Conservation (phyloP, 805 yeast species). For the Hyphopichia homilentoma region DNA sequence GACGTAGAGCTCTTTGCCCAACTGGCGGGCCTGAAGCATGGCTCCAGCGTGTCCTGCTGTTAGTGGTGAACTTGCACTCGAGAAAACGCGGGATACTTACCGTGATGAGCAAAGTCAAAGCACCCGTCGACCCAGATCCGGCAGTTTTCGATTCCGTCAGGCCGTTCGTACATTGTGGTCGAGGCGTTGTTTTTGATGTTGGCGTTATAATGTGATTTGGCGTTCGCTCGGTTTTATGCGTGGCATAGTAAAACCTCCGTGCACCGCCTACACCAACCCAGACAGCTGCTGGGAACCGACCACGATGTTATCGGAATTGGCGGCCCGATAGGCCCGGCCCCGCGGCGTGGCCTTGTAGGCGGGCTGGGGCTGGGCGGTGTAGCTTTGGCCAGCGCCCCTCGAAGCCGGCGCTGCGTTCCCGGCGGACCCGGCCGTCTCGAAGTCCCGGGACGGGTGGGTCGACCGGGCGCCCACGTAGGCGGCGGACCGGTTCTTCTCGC, state of each 20-base stretch:
- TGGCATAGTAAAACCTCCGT: not conserved
- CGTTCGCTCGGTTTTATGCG: too few species aligned
- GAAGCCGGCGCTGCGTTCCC: not conserved
- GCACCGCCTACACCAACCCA: not conserved
- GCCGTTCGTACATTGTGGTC: conserved; percentile 36
- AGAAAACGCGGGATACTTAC: too few species aligned
- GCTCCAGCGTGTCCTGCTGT: conserved; percentile 81
- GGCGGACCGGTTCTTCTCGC: conserved; percentile 14
- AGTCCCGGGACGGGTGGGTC: too few species aligned
- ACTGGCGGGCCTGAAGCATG: conserved; percentile 83
- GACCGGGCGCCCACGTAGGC: conserved; percentile 15
- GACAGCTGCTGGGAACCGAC: not conserved
- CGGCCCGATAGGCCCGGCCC: too few species aligned
- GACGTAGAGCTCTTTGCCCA: conserved; percentile 71
- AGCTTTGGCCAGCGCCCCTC: not conserved
- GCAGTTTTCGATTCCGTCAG: conserved; percentile 39
- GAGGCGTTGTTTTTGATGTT: too few species aligned
- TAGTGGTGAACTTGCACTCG: too few species aligned
- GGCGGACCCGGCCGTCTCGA: too few species aligned
- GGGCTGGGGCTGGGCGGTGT: too few species aligned
- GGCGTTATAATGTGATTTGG: too few species aligned
- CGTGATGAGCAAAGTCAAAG: conserved; percentile 97
- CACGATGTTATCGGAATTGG: too few species aligned
- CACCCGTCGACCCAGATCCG: conserved; percentile 97
- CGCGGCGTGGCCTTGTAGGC: too few species aligned